Percentiles rank a stretch among this genome's conserved stretches.
These are phyloP conservation scores for Ustilago vetiveriae DNA, from an alignment of 1,284 basidiomycete species.

Conservation along the genomic window DNA sequence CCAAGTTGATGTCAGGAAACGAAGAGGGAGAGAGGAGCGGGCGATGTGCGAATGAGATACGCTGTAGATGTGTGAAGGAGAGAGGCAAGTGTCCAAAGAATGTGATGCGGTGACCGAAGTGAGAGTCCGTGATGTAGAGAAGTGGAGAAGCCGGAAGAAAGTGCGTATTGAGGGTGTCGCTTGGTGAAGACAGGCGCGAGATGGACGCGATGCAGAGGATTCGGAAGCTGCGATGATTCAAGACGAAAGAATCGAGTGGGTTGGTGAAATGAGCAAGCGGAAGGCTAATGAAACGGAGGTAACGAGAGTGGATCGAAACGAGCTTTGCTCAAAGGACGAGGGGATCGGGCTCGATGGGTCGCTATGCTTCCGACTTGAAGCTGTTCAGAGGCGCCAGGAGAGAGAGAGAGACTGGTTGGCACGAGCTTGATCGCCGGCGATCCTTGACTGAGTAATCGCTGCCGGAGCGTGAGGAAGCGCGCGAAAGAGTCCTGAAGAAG, in stretches of 20 bases:
- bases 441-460: too few relatives aligned
- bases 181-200: neutral
- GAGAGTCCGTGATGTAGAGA: constrained; percentile 2
- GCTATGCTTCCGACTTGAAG: too few relatives aligned
- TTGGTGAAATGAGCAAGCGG: too few relatives aligned
- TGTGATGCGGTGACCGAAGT: neutral
- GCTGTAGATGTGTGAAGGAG: neutral
- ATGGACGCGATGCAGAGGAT: neutral
- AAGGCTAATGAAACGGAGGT: too few relatives aligned
- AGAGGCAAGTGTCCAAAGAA: neutral
- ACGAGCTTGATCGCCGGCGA: constrained; percentile 27
- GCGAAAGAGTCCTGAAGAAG: neutral
- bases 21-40: neutral
- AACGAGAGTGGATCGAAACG: too few relatives aligned
- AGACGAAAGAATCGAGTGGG: too few relatives aligned
- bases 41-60: neutral
- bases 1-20: neutral
- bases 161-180: neutral
- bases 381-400: neutral
- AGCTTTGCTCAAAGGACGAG: too few relatives aligned
- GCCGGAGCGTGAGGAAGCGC: too few relatives aligned
- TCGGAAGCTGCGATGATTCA: too few relatives aligned
- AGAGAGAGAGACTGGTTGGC: neutral
- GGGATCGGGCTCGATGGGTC: too few relatives aligned
- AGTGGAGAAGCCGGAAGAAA: neutral